These are phyloP conservation scores for Cladorrhinum samala DNA, from an alignment of 495 filamentous ascomycete genomes.

Conservation along the genomic window DNA sequence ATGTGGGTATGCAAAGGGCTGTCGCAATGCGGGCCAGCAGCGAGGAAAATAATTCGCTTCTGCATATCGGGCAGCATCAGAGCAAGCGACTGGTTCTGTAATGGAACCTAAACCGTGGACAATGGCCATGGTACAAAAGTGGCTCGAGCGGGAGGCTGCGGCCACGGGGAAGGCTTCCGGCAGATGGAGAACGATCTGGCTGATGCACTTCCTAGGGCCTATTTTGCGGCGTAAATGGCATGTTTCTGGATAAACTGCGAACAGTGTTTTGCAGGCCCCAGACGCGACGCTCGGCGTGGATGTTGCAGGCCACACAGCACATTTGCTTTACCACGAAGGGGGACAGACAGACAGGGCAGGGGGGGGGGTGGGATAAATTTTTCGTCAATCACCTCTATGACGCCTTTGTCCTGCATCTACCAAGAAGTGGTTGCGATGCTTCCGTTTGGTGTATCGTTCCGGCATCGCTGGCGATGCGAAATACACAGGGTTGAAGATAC, in stretches of 20 bases:
- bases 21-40: not conserved
- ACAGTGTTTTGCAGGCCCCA: not conserved
- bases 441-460: conserved; percentile 7
- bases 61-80: conserved; percentile 1
- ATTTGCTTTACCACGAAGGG: not conserved
- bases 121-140: not conserved
- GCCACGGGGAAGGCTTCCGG: conserved; percentile 4
- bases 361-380: conserved; percentile 1
- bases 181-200: conserved; percentile 9
- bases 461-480: conserved; percentile 11
- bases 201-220: conserved; percentile 8
- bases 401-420: conserved; percentile 9
- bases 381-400: conserved; percentile 1
- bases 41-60: conserved; percentile 1
- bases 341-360: not conserved
- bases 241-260: conserved; percentile 7
- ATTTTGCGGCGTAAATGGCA: conserved; percentile 6
- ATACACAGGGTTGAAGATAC: conserved; percentile 3
- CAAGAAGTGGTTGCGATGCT: conserved; percentile 6
- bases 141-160: conserved; percentile 11
- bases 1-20: not conserved
- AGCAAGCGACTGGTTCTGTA: not conserved
- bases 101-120: conserved; percentile 2
- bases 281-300: not conserved
- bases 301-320: not conserved